A percentile compares a stretch with the other conserved stretches of the same genome.
Evolutionary conservation across 2,329 filamentous ascomycete genomes (phyloP).

Genomic region (Fusarium albosuccineum): DNA sequence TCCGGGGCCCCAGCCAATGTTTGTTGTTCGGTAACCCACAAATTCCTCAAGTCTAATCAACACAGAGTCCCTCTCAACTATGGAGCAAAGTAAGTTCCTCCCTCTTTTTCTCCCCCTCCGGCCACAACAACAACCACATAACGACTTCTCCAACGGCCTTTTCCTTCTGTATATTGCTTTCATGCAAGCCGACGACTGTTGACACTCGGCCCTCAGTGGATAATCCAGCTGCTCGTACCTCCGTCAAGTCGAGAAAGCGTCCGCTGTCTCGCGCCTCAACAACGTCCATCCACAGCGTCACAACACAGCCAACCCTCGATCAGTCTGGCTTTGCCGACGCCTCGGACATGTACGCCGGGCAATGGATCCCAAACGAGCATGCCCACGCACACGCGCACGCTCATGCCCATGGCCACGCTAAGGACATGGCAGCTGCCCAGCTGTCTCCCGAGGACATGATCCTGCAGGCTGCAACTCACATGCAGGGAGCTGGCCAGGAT

Average conservation of each 20-base stretch:
- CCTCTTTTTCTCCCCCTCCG: slow-evolving; percentile 26
- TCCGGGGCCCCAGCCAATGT: slow-evolving; percentile 52
- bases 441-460: slow-evolving; percentile 72
- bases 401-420: slow-evolving; percentile 54
- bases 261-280: slow-evolving; percentile 69
- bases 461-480: slow-evolving; percentile 68
- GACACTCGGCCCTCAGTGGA: slow-evolving; percentile 43
- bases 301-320: slow-evolving; percentile 66
- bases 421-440: slow-evolving; percentile 59
- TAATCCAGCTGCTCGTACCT: slow-evolving; percentile 49
- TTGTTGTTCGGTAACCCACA: slow-evolving; percentile 55
- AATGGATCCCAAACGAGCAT: slow-evolving; percentile 62
- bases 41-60: slow-evolving; percentile 48
- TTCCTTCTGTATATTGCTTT: slow-evolving; percentile 10
- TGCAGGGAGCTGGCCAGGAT: slow-evolving; percentile 66
- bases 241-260: slow-evolving; percentile 61
- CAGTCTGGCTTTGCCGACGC: slow-evolving; percentile 59
- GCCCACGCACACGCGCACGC: slow-evolving; percentile 31
- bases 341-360: slow-evolving; percentile 60
- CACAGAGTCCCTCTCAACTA: slow-evolving; percentile 48
- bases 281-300: slow-evolving; percentile 67
- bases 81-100: slow-evolving; percentile 54
- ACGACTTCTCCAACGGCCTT: slow-evolving; percentile 14
- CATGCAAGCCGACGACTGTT: slow-evolving; percentile 32
- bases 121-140: slow-evolving; percentile 30